Evolutionary conservation across 345 rosid species (phyloP).

Genomic region (Dipteronia sinensis): DNA sequence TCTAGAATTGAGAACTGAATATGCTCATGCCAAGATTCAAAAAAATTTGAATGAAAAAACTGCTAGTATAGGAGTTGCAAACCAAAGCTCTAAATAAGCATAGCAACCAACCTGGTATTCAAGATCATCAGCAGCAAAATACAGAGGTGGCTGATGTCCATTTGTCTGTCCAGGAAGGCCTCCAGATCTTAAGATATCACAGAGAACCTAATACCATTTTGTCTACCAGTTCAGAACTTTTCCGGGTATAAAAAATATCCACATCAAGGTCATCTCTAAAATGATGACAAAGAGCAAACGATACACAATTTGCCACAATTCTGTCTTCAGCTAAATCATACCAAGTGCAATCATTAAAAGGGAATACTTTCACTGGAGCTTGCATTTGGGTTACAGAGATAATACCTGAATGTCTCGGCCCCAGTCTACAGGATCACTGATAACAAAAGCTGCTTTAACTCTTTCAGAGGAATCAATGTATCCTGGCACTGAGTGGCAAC

Average conservation of each 20-base stretch:
- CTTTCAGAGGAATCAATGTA: constrained; percentile 29
- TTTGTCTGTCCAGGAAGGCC: constrained; percentile 38
- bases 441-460: constrained; percentile 46
- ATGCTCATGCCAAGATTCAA: constrained; percentile 3
- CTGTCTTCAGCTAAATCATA: background rate
- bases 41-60: background rate
- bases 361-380: background rate
- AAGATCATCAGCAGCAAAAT: constrained; percentile 58
- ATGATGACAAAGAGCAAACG: background rate
- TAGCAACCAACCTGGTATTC: constrained; percentile 45
- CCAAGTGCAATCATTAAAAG: background rate
- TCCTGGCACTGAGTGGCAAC: constrained; percentile 15
- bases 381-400: background rate
- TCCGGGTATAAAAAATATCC: background rate
- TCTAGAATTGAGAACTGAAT: background rate
- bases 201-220: constrained; percentile 37
- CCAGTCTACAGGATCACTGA: constrained; percentile 61
- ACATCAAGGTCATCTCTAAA: background rate
- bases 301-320: background rate
- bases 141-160: constrained; percentile 41
- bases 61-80: background rate
- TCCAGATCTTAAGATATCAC: constrained; percentile 48
- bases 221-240: constrained; percentile 12
- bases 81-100: constrained; percentile 5
- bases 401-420: constrained; percentile 53